Evolutionary conservation across 768 basidiomycete species (phyloP).

Genomic region (Myochromella boudieri): DNA sequence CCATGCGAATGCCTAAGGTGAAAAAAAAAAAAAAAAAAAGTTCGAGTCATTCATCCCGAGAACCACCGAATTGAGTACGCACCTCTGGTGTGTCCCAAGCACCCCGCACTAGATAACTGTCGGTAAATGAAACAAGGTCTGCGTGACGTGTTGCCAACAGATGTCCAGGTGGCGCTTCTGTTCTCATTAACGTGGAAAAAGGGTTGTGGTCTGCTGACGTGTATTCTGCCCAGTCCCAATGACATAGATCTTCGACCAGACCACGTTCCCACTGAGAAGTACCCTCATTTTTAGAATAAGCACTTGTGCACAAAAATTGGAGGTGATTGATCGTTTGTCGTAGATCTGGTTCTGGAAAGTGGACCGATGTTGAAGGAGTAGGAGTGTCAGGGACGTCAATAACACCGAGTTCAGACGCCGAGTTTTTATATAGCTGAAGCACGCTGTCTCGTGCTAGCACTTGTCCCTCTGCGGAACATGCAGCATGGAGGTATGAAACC

Average conservation of each 20-base stretch:
- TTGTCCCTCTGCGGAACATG: conserved; percentile 60
- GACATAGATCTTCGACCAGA: conserved; percentile 9
- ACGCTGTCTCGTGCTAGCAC: conserved; percentile 41
- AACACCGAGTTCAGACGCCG: conserved; percentile 23
- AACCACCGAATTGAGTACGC: conserved; percentile 2
- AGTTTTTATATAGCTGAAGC: conserved; percentile 41
- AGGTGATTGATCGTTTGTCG: conserved; percentile 62
- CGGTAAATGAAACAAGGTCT: conserved; percentile 54
- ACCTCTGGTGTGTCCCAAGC: conserved; percentile 40
- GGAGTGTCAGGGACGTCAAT: conserved; percentile 34
- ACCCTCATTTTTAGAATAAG: conserved; percentile 6
- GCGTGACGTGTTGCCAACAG: conserved; percentile 23
- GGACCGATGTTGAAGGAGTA: conserved; percentile 14
- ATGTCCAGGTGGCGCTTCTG: conserved; percentile 6
- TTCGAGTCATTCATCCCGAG: conserved; percentile 6
- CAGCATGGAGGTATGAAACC: conserved; percentile 64
- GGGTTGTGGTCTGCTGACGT: conserved; percentile 9
- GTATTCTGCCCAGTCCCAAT: conserved; percentile 10
- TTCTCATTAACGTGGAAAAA: conserved; percentile 9
- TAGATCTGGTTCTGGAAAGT: conserved; percentile 50
- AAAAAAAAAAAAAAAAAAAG: conserved; percentile 4
- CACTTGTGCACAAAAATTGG: conserved; percentile 49
- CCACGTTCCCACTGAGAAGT: conserved; percentile 12
- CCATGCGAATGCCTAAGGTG: conserved; percentile 28
- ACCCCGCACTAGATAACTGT: conserved; percentile 46